Evolutionary conservation across 1,139 yeast genomes (phyloP).

Genomic region (Kodamaea sp.): DNA sequence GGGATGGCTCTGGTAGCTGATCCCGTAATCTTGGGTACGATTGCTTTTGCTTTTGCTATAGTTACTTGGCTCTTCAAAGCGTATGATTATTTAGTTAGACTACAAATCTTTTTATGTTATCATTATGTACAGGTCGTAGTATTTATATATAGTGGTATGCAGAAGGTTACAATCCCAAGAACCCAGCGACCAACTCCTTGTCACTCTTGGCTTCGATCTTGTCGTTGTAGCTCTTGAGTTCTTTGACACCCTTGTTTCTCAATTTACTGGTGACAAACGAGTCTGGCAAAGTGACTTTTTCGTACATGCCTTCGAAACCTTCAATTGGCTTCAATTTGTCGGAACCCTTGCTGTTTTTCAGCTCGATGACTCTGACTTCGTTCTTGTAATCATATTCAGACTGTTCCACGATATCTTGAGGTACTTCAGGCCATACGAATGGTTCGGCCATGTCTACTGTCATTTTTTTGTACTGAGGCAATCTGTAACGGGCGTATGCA

Average conservation of each 20-base stretch:
- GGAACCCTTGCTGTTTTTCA: slow-evolving; percentile 54
- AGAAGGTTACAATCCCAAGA: slow-evolving; percentile 20
- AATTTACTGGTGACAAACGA: slow-evolving; percentile 64
- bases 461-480: slow-evolving; percentile 88
- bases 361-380: slow-evolving; percentile 29
- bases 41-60: not conserved
- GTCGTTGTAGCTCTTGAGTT: slow-evolving; percentile 30
- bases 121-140: not conserved
- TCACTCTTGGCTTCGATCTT: slow-evolving; percentile 29
- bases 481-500: slow-evolving; percentile 71
- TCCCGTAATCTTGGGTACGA: too few relatives aligned
- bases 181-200: slow-evolving; percentile 31
- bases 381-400: slow-evolving; percentile 25
- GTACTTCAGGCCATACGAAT: slow-evolving; percentile 86
- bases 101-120: not conserved
- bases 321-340: slow-evolving; percentile 67
- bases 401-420: slow-evolving; percentile 27
- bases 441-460: slow-evolving; percentile 93
- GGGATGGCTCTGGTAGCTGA: slow-evolving; percentile 40
- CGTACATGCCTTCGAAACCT: slow-evolving; percentile 77
- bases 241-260: slow-evolving; percentile 43
- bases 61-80: not conserved
- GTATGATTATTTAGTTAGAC: not conserved
- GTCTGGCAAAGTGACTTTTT: slow-evolving; percentile 68
- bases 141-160: not conserved